Conservation (phyloP, 495 filamentous ascomycete genomes). For the Penicillium verhagenii region DNA sequence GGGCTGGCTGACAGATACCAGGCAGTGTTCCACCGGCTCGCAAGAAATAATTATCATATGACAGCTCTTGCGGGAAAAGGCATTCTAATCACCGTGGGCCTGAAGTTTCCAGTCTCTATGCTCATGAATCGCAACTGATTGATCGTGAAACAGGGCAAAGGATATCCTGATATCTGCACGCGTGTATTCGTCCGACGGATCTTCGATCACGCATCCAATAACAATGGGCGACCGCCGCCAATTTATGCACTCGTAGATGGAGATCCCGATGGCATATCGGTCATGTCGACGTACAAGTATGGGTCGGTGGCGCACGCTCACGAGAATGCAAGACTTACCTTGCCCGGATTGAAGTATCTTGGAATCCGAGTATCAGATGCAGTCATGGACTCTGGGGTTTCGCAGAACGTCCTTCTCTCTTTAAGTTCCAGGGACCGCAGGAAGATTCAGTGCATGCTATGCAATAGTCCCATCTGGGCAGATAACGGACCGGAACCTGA, state of each 20-base stretch:
- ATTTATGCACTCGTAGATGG: conserved; percentile 77
- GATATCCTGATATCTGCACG: conserved; percentile 85
- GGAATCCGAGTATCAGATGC: conserved; percentile 68
- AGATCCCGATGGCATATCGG: conserved; percentile 83
- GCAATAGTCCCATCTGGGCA: conserved; percentile 46
- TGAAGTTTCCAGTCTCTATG: background rate
- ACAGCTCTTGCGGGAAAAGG: conserved; percentile 53
- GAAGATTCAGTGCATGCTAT: conserved; percentile 66
- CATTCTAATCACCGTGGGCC: conserved; percentile 67
- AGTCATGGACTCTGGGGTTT: conserved; percentile 20
- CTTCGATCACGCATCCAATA: conserved; percentile 22
- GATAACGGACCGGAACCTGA: conserved; percentile 49
- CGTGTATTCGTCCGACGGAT: conserved; percentile 58
- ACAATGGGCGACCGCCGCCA: conserved; percentile 27
- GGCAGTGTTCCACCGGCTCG: conserved; percentile 78
- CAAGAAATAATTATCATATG: conserved; percentile 51
- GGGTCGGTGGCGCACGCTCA: conserved; percentile 74
- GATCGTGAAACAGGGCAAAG: conserved; percentile 61
- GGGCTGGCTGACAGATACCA: conserved; percentile 30
- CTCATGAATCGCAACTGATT: background rate
- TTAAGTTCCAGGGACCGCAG: conserved; percentile 66
- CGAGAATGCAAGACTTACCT: conserved; percentile 59
- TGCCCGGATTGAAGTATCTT: conserved; percentile 67
- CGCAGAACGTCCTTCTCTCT: conserved; percentile 42
- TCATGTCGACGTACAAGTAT: conserved; percentile 83